Evolutionary conservation across 306 rosid genomes (phyloP).

Genomic region (Luffa acutangula): DNA sequence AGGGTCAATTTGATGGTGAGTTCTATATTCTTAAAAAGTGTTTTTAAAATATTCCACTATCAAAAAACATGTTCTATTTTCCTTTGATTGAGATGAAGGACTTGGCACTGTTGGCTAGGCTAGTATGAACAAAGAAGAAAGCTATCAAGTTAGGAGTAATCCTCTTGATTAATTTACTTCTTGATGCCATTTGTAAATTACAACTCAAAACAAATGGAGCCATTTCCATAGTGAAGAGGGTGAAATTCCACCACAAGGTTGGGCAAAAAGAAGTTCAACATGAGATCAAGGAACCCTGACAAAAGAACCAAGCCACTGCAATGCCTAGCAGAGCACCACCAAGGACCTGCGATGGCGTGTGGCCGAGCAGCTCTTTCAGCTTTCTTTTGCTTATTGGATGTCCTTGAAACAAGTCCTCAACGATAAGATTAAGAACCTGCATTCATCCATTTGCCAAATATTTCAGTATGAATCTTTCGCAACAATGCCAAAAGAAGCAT

Average conservation of each 20-base stretch:
- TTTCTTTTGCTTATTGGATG: constrained; percentile 86
- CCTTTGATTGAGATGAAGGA: not conserved
- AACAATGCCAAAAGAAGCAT: no score
- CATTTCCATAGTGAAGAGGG: not conserved
- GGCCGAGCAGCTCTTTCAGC: constrained; percentile 88
- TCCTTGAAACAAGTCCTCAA: constrained; percentile 77
- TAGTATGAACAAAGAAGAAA: not conserved
- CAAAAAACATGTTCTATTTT: not conserved
- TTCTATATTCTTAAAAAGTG: no score
- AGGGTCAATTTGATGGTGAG: no score
- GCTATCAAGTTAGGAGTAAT: not conserved
- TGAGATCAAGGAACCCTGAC: constrained; percentile 35
- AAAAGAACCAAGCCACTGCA: constrained; percentile 56
- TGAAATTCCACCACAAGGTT: not conserved
- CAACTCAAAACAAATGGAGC: not conserved
- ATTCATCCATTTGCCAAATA: not conserved
- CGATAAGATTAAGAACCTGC: constrained; percentile 85
- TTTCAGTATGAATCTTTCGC: not conserved
- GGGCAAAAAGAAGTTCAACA: not conserved
- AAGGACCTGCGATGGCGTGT: constrained; percentile 80
- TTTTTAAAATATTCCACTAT: no score
- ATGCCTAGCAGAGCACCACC: constrained; percentile 80
- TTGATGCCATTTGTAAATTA: not conserved
- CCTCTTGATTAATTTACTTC: not conserved
- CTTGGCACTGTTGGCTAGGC: not conserved